phyloP scores from a whole-genome alignment of 768 basidiomycete genomes.

The Boletellus ananas region DNA sequence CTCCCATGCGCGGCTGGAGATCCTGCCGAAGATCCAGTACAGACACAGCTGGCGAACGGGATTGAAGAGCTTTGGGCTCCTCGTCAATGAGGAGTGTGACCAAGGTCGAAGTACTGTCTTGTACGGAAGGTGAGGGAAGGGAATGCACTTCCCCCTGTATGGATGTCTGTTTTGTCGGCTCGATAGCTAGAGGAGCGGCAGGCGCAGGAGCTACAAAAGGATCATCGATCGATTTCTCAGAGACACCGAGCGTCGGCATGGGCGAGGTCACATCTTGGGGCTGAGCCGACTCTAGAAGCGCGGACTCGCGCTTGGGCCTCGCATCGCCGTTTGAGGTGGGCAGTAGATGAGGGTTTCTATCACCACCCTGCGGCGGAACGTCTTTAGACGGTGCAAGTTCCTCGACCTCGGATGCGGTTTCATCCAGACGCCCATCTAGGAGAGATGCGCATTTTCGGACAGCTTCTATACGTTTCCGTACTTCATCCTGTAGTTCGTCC shows the following conservation, averaged over 20 bases:
- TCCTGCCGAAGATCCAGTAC: constrained; percentile 12
- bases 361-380: not conserved
- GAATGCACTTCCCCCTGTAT: not conserved
- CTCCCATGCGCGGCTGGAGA: not conserved
- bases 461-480: constrained; percentile 42
- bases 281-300: not conserved
- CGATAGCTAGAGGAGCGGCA: not conserved
- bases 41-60: constrained; percentile 18
- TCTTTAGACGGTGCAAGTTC: not conserved
- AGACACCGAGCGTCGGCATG: not conserved
- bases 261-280: constrained; percentile 2
- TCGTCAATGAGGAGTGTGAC: constrained; percentile 13
- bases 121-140: constrained; percentile 1
- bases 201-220: constrained; percentile 3
- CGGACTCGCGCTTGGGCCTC: not conserved
- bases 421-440: not conserved
- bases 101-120: constrained; percentile 1
- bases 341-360: not conserved
- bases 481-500: constrained; percentile 56
- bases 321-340: constrained; percentile 1
- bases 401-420: not conserved
- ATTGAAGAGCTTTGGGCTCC: constrained; percentile 2
- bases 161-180: not conserved
- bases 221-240: constrained; percentile 9
- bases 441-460: constrained; percentile 4